Conservation (phyloP, 2,329 filamentous ascomycete species). For the Dactylellina parvicollis region DNA sequence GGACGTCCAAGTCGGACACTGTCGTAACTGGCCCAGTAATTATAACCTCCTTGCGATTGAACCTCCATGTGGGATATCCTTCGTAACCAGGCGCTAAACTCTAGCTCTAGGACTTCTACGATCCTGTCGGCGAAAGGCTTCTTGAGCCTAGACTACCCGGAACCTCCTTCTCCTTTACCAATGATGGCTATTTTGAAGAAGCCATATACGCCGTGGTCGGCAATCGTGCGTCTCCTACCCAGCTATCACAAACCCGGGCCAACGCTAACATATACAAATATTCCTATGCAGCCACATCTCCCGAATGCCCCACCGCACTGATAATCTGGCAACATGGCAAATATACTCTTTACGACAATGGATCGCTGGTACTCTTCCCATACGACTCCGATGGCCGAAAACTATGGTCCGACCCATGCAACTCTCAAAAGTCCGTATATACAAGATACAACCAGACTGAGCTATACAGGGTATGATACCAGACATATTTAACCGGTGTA, state of each 20-base stretch:
- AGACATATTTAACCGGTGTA: not conserved
- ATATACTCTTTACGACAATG: constrained; percentile 68
- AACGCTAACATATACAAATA: not conserved
- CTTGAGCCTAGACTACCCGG: constrained; percentile 74
- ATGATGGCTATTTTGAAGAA: constrained; percentile 74
- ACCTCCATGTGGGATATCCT: constrained; percentile 25
- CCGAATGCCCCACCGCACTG: constrained; percentile 71
- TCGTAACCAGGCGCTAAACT: constrained; percentile 2
- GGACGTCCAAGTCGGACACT: constrained; percentile 75
- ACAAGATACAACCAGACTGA: constrained; percentile 75
- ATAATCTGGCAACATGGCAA: constrained; percentile 79
- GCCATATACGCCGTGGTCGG: constrained; percentile 75
- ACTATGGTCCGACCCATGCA: constrained; percentile 73
- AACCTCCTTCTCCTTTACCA: constrained; percentile 78
- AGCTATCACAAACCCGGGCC: not conserved
- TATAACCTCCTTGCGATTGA: constrained; percentile 53
- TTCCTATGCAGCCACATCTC: constrained; percentile 65
- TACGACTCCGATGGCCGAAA: constrained; percentile 75
- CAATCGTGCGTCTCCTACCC: constrained; percentile 68
- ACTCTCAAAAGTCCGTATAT: constrained; percentile 67
- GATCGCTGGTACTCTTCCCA: constrained; percentile 70
- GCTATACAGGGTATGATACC: constrained; percentile 67
- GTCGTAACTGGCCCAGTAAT: constrained; percentile 75
- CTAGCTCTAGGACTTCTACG: constrained; percentile 71
- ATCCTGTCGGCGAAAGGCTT: constrained; percentile 72